Percentiles rank a stretch among this genome's conserved stretches.
Conservation (phyloP, 2,329 filamentous ascomycete genomes). For the Kalmusia sp. region DNA sequence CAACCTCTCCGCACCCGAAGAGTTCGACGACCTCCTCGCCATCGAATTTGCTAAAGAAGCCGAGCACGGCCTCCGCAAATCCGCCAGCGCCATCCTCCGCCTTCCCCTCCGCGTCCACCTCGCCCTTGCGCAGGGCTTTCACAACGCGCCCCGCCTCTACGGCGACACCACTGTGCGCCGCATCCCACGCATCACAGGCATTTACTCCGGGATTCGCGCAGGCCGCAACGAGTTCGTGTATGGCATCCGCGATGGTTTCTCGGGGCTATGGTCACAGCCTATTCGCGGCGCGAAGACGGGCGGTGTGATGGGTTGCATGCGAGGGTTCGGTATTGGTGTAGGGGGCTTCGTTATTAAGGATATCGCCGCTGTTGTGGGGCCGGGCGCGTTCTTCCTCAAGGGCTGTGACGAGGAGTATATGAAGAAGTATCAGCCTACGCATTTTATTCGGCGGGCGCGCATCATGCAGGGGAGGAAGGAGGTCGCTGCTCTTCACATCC, state of each 20-base stretch:
- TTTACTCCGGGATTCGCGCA: constrained; percentile 67
- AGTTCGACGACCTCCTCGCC: constrained; percentile 27
- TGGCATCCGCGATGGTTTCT: constrained; percentile 70
- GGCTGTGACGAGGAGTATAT: constrained; percentile 67
- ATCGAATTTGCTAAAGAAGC: constrained; percentile 56
- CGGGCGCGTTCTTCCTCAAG: constrained; percentile 68
- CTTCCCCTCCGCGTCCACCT: constrained; percentile 68
- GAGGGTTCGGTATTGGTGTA: constrained; percentile 66
- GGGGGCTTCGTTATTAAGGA: constrained; percentile 71
- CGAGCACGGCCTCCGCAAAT: constrained; percentile 59
- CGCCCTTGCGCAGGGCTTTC: constrained; percentile 71
- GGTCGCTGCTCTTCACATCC: too few species aligned
- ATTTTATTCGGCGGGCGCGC: constrained; percentile 63
- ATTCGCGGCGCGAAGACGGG: constrained; percentile 63
- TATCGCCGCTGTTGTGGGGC: constrained; percentile 66
- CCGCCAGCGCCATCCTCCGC: constrained; percentile 59
- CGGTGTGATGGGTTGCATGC: constrained; percentile 61
- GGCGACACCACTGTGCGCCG: constrained; percentile 73
- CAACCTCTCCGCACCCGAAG: constrained; percentile 39
- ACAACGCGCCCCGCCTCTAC: constrained; percentile 74
- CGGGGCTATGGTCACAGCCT: constrained; percentile 68
- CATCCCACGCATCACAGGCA: constrained; percentile 68
- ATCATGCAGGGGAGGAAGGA: constrained; percentile 62
- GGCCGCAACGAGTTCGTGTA: constrained; percentile 68
- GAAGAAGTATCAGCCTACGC: constrained; percentile 60